Base-by-base conservation (phyloP, 371 early-diverging fungal species). In the Sporodiniella umbellata region DNA sequence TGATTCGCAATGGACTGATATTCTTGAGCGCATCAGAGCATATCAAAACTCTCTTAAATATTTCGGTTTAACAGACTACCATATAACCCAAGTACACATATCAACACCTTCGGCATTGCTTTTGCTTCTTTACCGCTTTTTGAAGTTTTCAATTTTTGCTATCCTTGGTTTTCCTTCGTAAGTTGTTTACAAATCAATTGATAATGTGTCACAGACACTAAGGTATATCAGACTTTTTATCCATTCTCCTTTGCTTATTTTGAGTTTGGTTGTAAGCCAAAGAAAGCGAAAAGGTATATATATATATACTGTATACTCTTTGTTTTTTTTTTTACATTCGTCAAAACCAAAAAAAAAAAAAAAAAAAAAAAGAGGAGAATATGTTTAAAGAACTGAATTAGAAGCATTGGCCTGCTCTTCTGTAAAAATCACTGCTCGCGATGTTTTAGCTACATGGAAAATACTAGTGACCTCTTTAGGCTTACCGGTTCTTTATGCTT, bases 381-480 rank as follows among this genome's bases (percentile, higher is more conserved):
- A 12, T 14, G 28, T 19, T 33, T 14, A 39, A 11, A 4, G 8
- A n/a, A 15, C 35, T 19, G 40, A 73, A 23, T 60, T 60, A 68
- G 89, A 90, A 61, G 94, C 94, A 4, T 62, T 87, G 30, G 86
- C 84, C 3, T 81, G 80, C 11, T 90, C 90, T 8, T 81, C 75
- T 44, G 94, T 94, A 43, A 94, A 94, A 60, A 80, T 93, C 49
- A 80, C 79, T 25, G 94, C 88, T 14, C 81, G 80, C 25, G 94
- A 94, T 66, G 94, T 94, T 4, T 66, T 93, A 6, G 88, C 90
- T 0, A 91, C 94, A 1, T 93, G 94, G 94, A 93, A 93, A 58
- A 77, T 93, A 10, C 56, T 89, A 18, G 80, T 84, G 11, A 78
- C 84, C 11, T 48, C 84, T 25, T 76, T 78, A 3, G 67, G 84